Base-by-base conservation (phyloP, 2,329 filamentous ascomycete species). In the Ascochyta lentis region DNA sequence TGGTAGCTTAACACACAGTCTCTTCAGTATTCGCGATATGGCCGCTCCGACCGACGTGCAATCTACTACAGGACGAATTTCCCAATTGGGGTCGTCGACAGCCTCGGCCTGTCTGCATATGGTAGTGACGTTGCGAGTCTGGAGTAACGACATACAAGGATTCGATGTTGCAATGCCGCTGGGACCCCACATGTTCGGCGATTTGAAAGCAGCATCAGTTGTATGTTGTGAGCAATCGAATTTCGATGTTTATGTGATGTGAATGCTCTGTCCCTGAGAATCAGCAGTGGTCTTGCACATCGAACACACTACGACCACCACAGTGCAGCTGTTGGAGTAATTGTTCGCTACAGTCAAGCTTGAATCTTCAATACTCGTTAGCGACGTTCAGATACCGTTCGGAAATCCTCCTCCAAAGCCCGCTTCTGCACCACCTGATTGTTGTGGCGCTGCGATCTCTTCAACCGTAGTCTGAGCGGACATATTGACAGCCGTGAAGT, bases 131-230 rank as follows among this genome's bases (percentile, higher is more conserved):
- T 29, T 26, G 15, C 23, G 38, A 56, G 31, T 59, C 42, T 41
- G 42, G 50, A 47, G 54, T 61, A 38, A 41, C 58, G 58, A 51
- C 58, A 60, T 57, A 35, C 58, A 57, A 15, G 60, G 58, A 38
- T 55, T 13, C 29, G 47, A 59, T 59, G 50, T 56, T 58, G 61
- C 47, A 53, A 63, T 63, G 8, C 40, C 37, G 19, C 29, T 19
- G 31, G 19, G 42, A 41, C 31, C 46, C 37, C 42, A 38, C 24
- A 47, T 23, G 4, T 38, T 49, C 40, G 33, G 33, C 26, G 19
- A 38, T 35, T 38, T 34, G 39, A 47, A 24, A 6, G 19, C 7
- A 19, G 3, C 10, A 9, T 22, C 4, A 15, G 15, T 29, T 35
- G 46, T 23, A 3, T 35, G 37, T 13, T 49, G 29, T 24, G 6